phyloP scores from a whole-genome alignment of 116 monocot genomes.

The Iris pallida region DNA sequence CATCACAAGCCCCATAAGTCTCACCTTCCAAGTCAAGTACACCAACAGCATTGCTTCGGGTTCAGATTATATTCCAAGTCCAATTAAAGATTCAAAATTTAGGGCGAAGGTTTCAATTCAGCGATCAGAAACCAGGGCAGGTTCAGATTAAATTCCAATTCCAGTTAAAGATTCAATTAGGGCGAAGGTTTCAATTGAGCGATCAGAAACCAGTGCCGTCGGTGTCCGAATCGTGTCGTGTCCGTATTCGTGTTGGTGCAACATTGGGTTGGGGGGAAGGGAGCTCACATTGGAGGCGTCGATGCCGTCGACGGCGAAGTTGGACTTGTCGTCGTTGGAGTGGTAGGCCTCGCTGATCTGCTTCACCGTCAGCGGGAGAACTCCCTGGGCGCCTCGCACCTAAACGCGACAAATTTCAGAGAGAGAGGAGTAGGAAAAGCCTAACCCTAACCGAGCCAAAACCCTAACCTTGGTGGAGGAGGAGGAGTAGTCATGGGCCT shows the following conservation, averaged over 20 bases:
- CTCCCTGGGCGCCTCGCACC: conserved; percentile 48
- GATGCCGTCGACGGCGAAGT: conserved; percentile 62
- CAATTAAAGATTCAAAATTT: neutral
- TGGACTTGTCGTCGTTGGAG: conserved; percentile 75
- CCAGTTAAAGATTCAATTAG: neutral
- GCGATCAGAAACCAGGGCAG: neutral
- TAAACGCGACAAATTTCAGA: conserved; percentile 6
- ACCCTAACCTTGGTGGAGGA: conserved; percentile 26
- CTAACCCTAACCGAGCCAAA: neutral
- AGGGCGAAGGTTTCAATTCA: conserved; percentile 2
- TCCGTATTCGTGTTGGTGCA: neutral
- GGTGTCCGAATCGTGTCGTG: too few relatives aligned
- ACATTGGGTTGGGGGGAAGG: neutral
- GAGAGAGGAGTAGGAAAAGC: neutral
- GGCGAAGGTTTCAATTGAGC: neutral
- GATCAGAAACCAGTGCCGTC: neutral
- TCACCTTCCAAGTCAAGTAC: conserved; percentile 36
- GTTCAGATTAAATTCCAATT: too few relatives aligned
- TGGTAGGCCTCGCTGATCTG: conserved; percentile 84
- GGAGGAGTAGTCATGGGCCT: conserved; percentile 51
- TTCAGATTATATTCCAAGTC: too few relatives aligned
- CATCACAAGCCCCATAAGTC: conserved; percentile 55
- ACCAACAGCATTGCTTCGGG: neutral
- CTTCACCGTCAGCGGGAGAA: conserved; percentile 88
- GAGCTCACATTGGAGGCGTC: conserved; percentile 56